Evolutionary conservation across 2,329 filamentous ascomycete species (phyloP).

Genomic region (Fusarium floridanum): DNA sequence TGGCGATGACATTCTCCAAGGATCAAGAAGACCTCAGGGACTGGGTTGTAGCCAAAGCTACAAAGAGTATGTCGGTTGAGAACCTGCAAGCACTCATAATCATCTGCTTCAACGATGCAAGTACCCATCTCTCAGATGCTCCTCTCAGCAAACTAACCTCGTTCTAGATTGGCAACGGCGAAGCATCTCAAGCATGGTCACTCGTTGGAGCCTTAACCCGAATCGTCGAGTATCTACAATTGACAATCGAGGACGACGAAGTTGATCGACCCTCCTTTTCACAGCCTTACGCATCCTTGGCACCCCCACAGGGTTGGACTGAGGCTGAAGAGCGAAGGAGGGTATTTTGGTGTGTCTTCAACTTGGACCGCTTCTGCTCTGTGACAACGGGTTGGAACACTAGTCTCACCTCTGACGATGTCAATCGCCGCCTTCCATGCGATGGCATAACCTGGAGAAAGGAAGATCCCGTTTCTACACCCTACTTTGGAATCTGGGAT

Average conservation of each 20-base stretch:
- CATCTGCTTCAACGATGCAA: slow-evolving; percentile 53
- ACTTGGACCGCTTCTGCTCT: slow-evolving; percentile 52
- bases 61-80: slow-evolving; percentile 51
- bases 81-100: slow-evolving; percentile 54
- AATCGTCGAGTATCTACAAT: slow-evolving; percentile 48
- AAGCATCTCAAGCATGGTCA: slow-evolving; percentile 45
- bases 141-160: not conserved
- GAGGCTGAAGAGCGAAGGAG: slow-evolving; percentile 51
- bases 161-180: slow-evolving; percentile 46
- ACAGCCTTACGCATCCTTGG: slow-evolving; percentile 45
- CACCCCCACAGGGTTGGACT: slow-evolving; percentile 43
- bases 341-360: slow-evolving; percentile 55
- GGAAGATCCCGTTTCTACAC: slow-evolving; percentile 52
- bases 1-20: not conserved
- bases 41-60: slow-evolving; percentile 40
- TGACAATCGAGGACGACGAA: slow-evolving; percentile 46
- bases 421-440: slow-evolving; percentile 53
- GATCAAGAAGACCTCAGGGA: slow-evolving; percentile 13
- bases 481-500: slow-evolving; percentile 58
- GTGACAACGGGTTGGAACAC: slow-evolving; percentile 54
- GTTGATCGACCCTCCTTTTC: slow-evolving; percentile 47
- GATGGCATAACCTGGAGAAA: slow-evolving; percentile 56
- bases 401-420: slow-evolving; percentile 51
- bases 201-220: slow-evolving; percentile 46
- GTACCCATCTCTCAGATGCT: not conserved